Percentiles rank a stretch among this genome's conserved stretches.
Evolutionary conservation across 2,329 filamentous ascomycete genomes (phyloP).

Genomic region (Colletotrichum sublineola): DNA sequence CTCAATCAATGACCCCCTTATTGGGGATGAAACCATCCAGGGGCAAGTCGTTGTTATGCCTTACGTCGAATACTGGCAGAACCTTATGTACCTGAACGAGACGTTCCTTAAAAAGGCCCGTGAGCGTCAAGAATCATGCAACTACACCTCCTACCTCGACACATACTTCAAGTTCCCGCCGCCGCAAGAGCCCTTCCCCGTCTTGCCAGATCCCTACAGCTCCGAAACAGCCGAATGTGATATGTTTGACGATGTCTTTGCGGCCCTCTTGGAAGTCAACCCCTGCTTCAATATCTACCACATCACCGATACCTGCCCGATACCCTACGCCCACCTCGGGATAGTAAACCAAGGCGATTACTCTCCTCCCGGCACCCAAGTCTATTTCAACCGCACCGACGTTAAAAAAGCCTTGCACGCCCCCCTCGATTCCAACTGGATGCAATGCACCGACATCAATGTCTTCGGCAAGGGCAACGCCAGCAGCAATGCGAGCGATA

Average conservation of each 20-base stretch:
- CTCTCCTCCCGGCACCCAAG: constrained; percentile 68
- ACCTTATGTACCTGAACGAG: constrained; percentile 74
- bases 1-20: constrained; percentile 79
- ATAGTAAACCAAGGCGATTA: constrained; percentile 76
- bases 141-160: constrained; percentile 71
- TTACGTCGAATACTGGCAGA: constrained; percentile 72
- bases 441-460: constrained; percentile 46
- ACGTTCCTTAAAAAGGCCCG: constrained; percentile 67
- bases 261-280: constrained; percentile 70
- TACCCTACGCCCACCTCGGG: constrained; percentile 77
- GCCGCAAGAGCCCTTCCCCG: constrained; percentile 65
- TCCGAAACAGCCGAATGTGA: constrained; percentile 63
- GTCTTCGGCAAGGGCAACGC: constrained; percentile 46
- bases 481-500: constrained; percentile 27
- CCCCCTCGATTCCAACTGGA: constrained; percentile 54
- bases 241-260: constrained; percentile 66
- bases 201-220: constrained; percentile 59
- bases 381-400: constrained; percentile 80
- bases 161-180: constrained; percentile 78
- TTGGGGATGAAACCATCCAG: constrained; percentile 65
- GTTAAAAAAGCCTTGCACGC: constrained; percentile 79
- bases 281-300: constrained; percentile 88
- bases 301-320: constrained; percentile 78
- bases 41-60: constrained; percentile 64
- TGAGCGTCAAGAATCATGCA: constrained; percentile 68